These are phyloP conservation scores for Warburgia ugandensis DNA, from an alignment of 164 flowering plant species.

Conservation along the genomic window DNA sequence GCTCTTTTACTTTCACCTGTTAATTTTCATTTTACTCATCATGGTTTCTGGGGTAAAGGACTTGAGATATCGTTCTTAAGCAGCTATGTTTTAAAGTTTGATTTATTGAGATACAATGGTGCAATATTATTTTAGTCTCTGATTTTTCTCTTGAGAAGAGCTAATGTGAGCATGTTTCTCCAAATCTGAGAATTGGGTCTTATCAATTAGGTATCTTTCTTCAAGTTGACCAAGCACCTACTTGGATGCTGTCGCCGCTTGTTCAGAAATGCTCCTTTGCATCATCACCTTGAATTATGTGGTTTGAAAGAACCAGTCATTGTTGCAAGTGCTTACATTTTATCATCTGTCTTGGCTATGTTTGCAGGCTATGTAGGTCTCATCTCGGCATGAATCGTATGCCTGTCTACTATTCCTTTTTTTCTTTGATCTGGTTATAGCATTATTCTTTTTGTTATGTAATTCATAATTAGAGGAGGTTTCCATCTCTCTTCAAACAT, in stretches of 20 bases:
- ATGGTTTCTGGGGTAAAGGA: not conserved
- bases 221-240: conserved; percentile 40
- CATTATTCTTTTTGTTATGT: no score
- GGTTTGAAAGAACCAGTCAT: conserved; percentile 65
- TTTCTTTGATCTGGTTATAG: no score
- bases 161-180: not conserved
- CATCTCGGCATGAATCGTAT: conserved; percentile 43
- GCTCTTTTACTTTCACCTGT: not conserved
- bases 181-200: conserved; percentile 3
- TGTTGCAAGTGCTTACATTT: conserved; percentile 52
- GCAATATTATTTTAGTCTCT: not conserved
- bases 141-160: not conserved
- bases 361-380: conserved; percentile 75
- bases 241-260: conserved; percentile 44
- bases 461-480: no score
- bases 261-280: conserved; percentile 65
- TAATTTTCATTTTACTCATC: not conserved
- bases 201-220: conserved; percentile 37
- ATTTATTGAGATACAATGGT: not conserved
- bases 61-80: not conserved
- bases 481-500: no score
- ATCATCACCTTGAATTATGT: conserved; percentile 55
- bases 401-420: not conserved
- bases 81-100: not conserved
- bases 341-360: conserved; percentile 47